Base-by-base conservation (phyloP, 164 flowering plant species). In the Nymphaea thermarum region DNA sequence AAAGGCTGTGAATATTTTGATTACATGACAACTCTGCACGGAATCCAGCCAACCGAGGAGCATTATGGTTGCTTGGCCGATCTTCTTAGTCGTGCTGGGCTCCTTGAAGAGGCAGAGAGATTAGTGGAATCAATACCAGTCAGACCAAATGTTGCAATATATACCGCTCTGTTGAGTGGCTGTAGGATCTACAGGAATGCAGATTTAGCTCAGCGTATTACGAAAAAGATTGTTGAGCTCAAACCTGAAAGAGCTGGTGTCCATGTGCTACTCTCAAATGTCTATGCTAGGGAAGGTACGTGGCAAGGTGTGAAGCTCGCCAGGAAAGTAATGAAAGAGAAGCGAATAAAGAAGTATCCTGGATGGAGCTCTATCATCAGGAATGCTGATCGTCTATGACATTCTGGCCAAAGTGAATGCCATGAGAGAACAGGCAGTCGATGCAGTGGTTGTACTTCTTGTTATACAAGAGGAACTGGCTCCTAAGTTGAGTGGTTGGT, bases 1-100 rank as follows among this genome's bases (percentile, higher is more conserved):
- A 73, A 74, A 60, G 77, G 80, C 12, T 42, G 17, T 16, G 51
- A 71, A 64, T 70, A 74, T 64, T 77, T 74, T 68, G 17, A 71
- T n/a, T 77, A 73, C 44, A 77, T 77, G 80, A 72, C n/a, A 67
- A 62, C 6, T 63, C 42, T 64, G 17, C 69, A 69, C 65, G 77
- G 77, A 15, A 64, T 77, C 14, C 44, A 1, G 17, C 77, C 80
- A 6, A 69, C 57, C 42, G 51, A 55, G 41, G 77, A 71, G 53
- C 80, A 77, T 60, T 77, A 72, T 65, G 73, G 77, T 44, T 77
- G 80, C 73, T 66, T 77, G 73, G 75, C 72, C 45, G 80, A 77
- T 43, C 73, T 77, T 16, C 64, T 77, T 12, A 74, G 77, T 62
- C 71, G 77, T 68, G 69, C 77, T 2, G 80, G 80, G 2, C 69